Evolutionary conservation across 225 moss, liverwort and hornwort species (phyloP), one percentile per base, ranked within the genome.

Genomic region (Physcomitrium patens): DNA sequence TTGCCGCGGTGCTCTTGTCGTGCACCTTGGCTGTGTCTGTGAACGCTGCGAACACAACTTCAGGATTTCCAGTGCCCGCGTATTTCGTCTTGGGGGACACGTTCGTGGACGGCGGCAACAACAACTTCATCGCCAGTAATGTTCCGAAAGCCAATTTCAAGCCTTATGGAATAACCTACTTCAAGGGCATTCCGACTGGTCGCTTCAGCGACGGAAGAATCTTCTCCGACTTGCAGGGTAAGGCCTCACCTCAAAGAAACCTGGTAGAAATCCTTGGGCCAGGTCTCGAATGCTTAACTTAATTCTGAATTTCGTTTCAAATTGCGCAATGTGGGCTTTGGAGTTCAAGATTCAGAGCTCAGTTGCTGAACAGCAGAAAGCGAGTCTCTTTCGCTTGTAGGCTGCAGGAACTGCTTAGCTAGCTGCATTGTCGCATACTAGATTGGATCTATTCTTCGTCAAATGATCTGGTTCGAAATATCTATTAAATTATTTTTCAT

Each of bases 11-110:
- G 71, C 0, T 76, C 14, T 7, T 53, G 18, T 3, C 44, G 0
- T 72, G 71, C 46, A 17, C 68, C 5, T 52, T 59, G 54, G 12
- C 16, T 3, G 63, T 70, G 64, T 20, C 10, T 14, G 81, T 63
- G 60, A 44, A 14, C 17, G 73, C 23, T 3, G 46, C 4, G 42
- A 44, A 63, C 2, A 0, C 14, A 0, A 60, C 53, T 0, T 69
- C 83, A 0, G 70, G 69, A 19, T 86, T 82, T 41, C 86, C 86
- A 3, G 86, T 86, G 18, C 86, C 80, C 12, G 80, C 86, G 9
- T 86, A 86, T 12, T 86, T 67, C n/a, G 86, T 86, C 0, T 0
- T 86, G 13, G 83, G 86, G 0, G 86, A 86, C 18, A 44, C 63
- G 19, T 79, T 18, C 5, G 41, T 70, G 27, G 86, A 86, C 7